phyloP scores from a whole-genome alignment of 2,329 filamentous ascomycete species.

The Penicillium sp. region DNA sequence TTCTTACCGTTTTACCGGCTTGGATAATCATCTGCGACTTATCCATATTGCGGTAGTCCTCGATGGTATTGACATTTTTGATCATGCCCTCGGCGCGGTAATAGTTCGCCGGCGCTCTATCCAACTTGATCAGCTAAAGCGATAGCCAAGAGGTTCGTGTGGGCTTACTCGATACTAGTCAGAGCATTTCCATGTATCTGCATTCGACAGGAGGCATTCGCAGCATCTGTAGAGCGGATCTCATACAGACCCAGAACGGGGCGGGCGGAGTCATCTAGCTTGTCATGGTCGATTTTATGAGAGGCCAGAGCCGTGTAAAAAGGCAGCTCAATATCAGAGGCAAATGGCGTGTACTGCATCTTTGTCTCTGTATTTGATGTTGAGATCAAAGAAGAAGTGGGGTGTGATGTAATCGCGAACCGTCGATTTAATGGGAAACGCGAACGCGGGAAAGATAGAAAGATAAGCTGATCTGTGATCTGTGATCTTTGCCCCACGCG shows the following conservation, averaged over 20 bases:
- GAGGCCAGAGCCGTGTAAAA: constrained; percentile 92
- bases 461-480: no score
- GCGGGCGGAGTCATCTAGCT: constrained; percentile 87
- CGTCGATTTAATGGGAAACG: constrained; percentile 1
- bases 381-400: constrained; percentile 3
- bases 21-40: constrained; percentile 71
- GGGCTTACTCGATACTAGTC: constrained; percentile 70
- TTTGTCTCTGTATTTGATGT: neutral
- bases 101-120: constrained; percentile 62
- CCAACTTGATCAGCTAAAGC: constrained; percentile 7
- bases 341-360: constrained; percentile 80
- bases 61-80: constrained; percentile 91
- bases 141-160: neutral
- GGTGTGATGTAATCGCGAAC: constrained; percentile 19
- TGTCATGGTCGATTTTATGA: constrained; percentile 94
- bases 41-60: constrained; percentile 82
- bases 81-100: constrained; percentile 89
- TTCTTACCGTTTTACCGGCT: constrained; percentile 67
- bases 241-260: constrained; percentile 85
- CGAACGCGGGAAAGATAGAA: neutral
- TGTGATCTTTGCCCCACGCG: neutral
- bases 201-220: constrained; percentile 77
- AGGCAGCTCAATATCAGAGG: constrained; percentile 87
- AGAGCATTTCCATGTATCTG: constrained; percentile 85
- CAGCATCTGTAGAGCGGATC: constrained; percentile 64